Conservation (phyloP, 1,284 basidiomycete species). For the Pascua guehoae region DNA sequence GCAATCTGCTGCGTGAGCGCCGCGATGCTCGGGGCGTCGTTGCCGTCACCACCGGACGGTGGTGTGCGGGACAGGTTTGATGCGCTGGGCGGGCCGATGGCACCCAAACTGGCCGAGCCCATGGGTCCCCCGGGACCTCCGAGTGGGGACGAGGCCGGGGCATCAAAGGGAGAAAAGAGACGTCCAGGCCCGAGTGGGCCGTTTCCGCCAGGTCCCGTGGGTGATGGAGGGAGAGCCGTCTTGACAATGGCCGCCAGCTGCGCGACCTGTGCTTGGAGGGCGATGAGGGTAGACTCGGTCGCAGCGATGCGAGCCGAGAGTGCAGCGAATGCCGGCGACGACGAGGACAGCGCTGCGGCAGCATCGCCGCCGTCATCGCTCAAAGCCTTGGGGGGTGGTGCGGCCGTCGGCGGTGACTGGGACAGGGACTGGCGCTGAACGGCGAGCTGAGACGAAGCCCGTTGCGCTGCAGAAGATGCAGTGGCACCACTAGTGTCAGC, state of each 20-base stretch:
- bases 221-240: slow-evolving; percentile 1
- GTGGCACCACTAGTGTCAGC: too few relatives aligned
- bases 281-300: slow-evolving; percentile 33
- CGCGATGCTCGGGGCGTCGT: slow-evolving; percentile 46
- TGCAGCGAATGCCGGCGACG: slow-evolving; percentile 22
- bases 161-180: slow-evolving; percentile 25
- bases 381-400: background rate
- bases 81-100: background rate
- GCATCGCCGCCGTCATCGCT: too few relatives aligned
- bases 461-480: background rate
- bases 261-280: slow-evolving; percentile 38
- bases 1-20: slow-evolving; percentile 74
- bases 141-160: slow-evolving; percentile 1
- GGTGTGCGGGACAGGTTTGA: too few relatives aligned
- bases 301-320: slow-evolving; percentile 31
- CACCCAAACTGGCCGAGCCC: background rate
- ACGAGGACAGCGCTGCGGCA: background rate
- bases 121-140: background rate
- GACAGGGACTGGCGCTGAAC: too few relatives aligned
- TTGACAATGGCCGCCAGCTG: slow-evolving; percentile 29
- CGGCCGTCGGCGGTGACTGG: too few relatives aligned
- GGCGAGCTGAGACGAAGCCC: too few relatives aligned
- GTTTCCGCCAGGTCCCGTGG: background rate
- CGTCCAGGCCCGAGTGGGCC: background rate
- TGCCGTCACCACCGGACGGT: background rate